These are phyloP conservation scores for Alternaria sp. DNA, from an alignment of 2,329 filamentous ascomycete species.

Conservation along the genomic window DNA sequence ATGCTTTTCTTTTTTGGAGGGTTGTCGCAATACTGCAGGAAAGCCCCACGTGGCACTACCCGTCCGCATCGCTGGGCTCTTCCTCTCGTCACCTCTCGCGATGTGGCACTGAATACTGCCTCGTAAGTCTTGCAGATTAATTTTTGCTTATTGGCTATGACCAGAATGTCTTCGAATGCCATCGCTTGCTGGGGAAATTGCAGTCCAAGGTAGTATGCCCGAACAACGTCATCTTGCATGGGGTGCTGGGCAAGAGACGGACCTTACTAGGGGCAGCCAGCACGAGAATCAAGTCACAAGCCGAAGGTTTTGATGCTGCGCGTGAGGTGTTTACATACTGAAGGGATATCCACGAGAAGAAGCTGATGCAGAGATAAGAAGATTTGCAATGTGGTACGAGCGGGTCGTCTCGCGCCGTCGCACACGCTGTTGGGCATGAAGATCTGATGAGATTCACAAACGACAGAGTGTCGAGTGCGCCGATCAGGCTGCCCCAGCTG, in stretches of 20 bases:
- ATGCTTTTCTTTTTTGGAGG: background rate
- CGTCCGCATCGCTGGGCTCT: background rate
- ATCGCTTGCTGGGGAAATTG: conserved; percentile 4
- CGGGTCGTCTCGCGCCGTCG: conserved; percentile 30
- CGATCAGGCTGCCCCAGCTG: conserved; percentile 21
- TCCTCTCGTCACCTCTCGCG: conserved; percentile 3
- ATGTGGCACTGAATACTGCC: background rate
- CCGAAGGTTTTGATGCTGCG: background rate
- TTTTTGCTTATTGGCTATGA: conserved; percentile 1
- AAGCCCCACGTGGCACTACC: background rate
- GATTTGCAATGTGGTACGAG: conserved; percentile 10
- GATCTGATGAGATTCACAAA: conserved; percentile 12
- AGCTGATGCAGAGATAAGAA: conserved; percentile 1
- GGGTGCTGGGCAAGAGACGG: conserved; percentile 8
- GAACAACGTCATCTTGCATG: conserved; percentile 19
- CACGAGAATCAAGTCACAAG: conserved; percentile 7
- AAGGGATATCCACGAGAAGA: conserved; percentile 1
- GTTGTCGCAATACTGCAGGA: background rate
- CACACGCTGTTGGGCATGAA: conserved; percentile 20
- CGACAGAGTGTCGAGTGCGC: conserved; percentile 27
- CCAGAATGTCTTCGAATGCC: conserved; percentile 2
- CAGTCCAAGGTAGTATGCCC: conserved; percentile 10
- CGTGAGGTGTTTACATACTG: background rate
- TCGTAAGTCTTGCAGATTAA: background rate
- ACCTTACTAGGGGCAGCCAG: background rate